Base-by-base conservation (phyloP, 257 asterid genomes). In the Fraxinus americana region DNA sequence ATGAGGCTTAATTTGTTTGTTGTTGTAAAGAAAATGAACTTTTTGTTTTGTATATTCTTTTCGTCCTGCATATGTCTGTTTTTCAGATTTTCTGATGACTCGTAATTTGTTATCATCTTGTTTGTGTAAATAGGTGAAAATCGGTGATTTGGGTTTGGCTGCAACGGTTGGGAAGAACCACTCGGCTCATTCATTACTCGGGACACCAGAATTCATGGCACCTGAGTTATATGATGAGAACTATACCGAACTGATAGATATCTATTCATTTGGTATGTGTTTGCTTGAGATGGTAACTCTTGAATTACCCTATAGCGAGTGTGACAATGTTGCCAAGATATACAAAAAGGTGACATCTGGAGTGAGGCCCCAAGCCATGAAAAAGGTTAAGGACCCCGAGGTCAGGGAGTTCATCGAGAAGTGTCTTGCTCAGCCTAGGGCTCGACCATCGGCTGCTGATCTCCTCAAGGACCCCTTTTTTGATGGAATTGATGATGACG, bases 141-240 rank as follows among this genome's bases (percentile, higher is more conserved):
- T 92, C 59, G 97, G 97, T 74, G 97, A 92, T 82, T 81, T 91
- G 79, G 97, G 95, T 2, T 78, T 92, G 80, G 97, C 97, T 19
- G 90, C 93, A 17, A 82, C 76, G 4, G 92, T 90, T 43, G 92
- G 91, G 71, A 85, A 83, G 80, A 86, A 83, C 45, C 96, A 90
- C 73, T 84, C 88, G 5, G 97, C 94, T 2, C 94, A 86, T 77
- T 87, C 97, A 2, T 34, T 92, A 23, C 87, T 92, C 23, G 98
- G 98, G 75, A 91, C 97, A 29, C 97, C 97, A 2, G 97, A 92
- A 76, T 92, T 91, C 86, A 92, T 91, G 95, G 97, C 97, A 45
- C 97, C 95, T 0, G 97, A 92, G 81, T 85, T 91, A 2, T 92
- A 91, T 6, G 97, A 92, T 0, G 96, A 92, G 84, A 76, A 92